A percentile compares a stretch with the other conserved stretches of the same genome.
Conservation (phyloP, 1,139 yeast species). For the Yamadazyma oceani region DNA sequence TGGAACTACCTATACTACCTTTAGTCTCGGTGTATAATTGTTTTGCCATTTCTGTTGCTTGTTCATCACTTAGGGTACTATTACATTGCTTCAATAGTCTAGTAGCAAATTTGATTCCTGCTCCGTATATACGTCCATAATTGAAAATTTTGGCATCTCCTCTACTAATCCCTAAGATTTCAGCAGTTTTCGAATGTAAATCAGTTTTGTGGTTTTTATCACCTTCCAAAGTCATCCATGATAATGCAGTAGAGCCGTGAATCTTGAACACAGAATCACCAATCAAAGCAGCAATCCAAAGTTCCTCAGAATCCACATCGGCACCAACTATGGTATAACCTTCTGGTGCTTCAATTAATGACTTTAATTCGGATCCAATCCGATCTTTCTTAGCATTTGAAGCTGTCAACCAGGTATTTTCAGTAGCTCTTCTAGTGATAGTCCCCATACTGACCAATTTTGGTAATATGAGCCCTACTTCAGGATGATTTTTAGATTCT, state of each 20-base stretch:
- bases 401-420: conserved; percentile 96
- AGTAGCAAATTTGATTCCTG: conserved; percentile 89
- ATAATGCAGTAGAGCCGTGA: conserved; percentile 96
- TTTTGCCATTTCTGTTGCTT: conserved; percentile 69
- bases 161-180: conserved; percentile 83
- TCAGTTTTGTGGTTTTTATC: conserved; percentile 89
- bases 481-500: conserved; percentile 22
- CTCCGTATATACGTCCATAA: conserved; percentile 97
- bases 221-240: conserved; percentile 99
- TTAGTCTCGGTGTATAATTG: conserved; percentile 78
- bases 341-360: conserved; percentile 80
- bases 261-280: conserved; percentile 88
- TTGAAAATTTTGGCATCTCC: conserved; percentile 94
- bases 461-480: conserved; percentile 79
- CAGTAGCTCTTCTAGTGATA: conserved; percentile 93
- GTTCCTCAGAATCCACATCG: conserved; percentile 96
- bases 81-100: conserved; percentile 80
- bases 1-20: conserved; percentile 48
- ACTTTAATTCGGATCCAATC: conserved; percentile 90
- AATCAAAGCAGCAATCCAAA: conserved; percentile 95
- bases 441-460: conserved; percentile 92
- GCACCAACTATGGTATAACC: conserved; percentile 97
- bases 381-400: conserved; percentile 85
- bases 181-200: conserved; percentile 91
- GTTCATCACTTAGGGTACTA: conserved; percentile 61